phyloP scores from a whole-genome alignment of 108 stramenopile species.

The Cyclotella baltica region DNA sequence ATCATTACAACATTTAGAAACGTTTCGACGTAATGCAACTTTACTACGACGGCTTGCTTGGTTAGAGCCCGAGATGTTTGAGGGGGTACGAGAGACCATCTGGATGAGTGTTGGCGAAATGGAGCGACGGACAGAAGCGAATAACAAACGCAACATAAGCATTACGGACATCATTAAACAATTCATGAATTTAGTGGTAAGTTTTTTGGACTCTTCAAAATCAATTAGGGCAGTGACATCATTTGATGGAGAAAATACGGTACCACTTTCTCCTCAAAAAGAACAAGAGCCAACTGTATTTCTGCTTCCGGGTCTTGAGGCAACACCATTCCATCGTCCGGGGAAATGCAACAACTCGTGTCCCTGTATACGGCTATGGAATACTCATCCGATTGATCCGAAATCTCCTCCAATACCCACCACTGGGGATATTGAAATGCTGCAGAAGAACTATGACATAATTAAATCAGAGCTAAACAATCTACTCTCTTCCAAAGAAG shows the following conservation, averaged over 20 bases:
- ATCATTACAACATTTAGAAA: conserved; percentile 25
- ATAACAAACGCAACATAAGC: background rate
- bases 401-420: conserved; percentile 32
- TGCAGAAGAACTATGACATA: conserved; percentile 15
- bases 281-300: conserved; percentile 53
- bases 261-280: conserved; percentile 34
- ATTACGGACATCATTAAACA: background rate
- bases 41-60: conserved; percentile 41
- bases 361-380: conserved; percentile 51
- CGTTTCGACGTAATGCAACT: conserved; percentile 35
- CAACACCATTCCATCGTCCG: conserved; percentile 36
- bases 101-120: conserved; percentile 21
- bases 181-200: background rate
- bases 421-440: conserved; percentile 46
- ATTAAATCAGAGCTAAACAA: conserved; percentile 36
- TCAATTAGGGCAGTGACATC: background rate
- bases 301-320: conserved; percentile 39
- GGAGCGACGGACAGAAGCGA: background rate
- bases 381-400: conserved; percentile 3
- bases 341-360: conserved; percentile 9
- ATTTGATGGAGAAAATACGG: background rate
- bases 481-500: background rate
- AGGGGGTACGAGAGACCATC: conserved; percentile 35
- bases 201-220: background rate
- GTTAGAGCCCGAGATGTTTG: conserved; percentile 45